Evolutionary conservation across 306 rosid genomes (phyloP).

Genomic region (Urtica urens): DNA sequence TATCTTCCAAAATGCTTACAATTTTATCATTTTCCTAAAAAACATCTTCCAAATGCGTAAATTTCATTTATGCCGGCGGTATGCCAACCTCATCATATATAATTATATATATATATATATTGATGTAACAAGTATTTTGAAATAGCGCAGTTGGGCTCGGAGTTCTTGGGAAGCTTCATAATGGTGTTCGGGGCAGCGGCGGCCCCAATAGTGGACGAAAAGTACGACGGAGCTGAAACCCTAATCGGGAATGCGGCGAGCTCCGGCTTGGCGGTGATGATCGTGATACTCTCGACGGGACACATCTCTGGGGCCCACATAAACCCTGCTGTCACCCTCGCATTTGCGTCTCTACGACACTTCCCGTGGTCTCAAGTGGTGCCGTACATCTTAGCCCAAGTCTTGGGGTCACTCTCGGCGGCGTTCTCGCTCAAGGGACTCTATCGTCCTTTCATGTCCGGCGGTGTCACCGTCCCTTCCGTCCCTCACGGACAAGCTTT

Average conservation of each 20-base stretch:
- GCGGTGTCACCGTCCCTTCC: slow-evolving; percentile 44
- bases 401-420: slow-evolving; percentile 25
- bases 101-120: no score
- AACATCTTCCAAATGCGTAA: no score
- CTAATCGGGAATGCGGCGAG: slow-evolving; percentile 30
- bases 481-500: slow-evolving; percentile 35
- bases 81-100: no score
- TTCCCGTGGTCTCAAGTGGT: slow-evolving; percentile 30
- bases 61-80: no score
- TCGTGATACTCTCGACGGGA: slow-evolving; percentile 19
- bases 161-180: slow-evolving; percentile 48
- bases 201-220: slow-evolving; percentile 28
- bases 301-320: slow-evolving; percentile 58
- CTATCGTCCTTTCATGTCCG: slow-evolving; percentile 26
- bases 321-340: slow-evolving; percentile 45
- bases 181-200: slow-evolving; percentile 35
- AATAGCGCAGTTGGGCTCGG: slow-evolving; percentile 2
- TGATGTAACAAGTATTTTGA: no score
- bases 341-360: slow-evolving; percentile 30
- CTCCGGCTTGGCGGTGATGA: slow-evolving; percentile 39
- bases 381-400: slow-evolving; percentile 32
- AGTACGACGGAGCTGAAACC: slow-evolving; percentile 21
- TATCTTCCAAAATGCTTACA: no score
- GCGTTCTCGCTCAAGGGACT: slow-evolving; percentile 23
- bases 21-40: no score